These are phyloP conservation scores for Pseudopithomyces maydicus DNA, from an alignment of 2,329 filamentous ascomycete species.

Conservation along the genomic window DNA sequence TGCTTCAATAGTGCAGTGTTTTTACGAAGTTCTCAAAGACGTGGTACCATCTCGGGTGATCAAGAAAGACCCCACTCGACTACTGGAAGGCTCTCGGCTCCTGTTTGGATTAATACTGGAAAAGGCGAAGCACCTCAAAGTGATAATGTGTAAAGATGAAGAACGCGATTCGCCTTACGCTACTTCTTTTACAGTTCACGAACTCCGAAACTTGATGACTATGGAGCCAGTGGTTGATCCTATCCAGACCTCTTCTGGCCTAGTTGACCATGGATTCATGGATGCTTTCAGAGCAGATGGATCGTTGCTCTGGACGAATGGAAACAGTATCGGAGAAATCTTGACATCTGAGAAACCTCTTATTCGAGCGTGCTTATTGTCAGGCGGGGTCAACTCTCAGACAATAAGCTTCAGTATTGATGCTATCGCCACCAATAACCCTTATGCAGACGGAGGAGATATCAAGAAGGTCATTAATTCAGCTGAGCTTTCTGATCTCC, in stretches of 20 bases:
- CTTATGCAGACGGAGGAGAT: constrained; percentile 23
- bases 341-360: no score
- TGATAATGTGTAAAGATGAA: constrained; percentile 7
- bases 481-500: constrained; percentile 31
- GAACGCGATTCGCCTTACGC: neutral
- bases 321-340: no score
- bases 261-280: no score
- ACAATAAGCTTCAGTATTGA: no score
- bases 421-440: neutral
- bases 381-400: no score
- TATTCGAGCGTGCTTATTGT: no score
- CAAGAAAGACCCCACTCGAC: constrained; percentile 24
- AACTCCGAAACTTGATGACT: constrained; percentile 35
- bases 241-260: constrained; percentile 25
- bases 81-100: constrained; percentile 42
- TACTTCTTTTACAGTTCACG: constrained; percentile 30
- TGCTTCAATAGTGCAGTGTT: constrained; percentile 32
- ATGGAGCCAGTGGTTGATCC: constrained; percentile 31
- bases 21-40: constrained; percentile 33
- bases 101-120: constrained; percentile 45
- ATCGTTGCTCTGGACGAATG: no score
- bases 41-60: constrained; percentile 36
- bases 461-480: constrained; percentile 15
- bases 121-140: constrained; percentile 32
- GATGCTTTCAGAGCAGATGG: no score